These are phyloP conservation scores for Lichtheimia corymbifera DNA, from an alignment of 371 early-diverging fungal genomes.

Conservation along the genomic window DNA sequence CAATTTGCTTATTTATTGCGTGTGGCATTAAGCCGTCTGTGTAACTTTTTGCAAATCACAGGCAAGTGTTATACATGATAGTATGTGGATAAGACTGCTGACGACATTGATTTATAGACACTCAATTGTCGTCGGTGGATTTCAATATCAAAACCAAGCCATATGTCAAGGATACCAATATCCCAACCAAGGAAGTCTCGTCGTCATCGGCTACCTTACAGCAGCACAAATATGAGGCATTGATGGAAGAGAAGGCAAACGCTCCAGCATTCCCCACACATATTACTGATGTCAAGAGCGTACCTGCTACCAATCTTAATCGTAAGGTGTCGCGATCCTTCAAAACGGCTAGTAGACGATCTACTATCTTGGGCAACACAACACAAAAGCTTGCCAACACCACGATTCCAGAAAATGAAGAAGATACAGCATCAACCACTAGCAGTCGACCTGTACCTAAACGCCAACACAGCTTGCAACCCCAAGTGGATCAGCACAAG, in stretches of 20 bases:
- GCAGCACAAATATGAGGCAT: conserved; percentile 3
- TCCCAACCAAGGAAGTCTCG: conserved; percentile 12
- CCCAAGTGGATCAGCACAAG: conserved; percentile 32
- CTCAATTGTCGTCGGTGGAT: conserved; percentile 42
- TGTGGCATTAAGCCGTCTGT: conserved; percentile 84
- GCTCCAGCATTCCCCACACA: conserved; percentile 41
- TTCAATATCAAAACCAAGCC: conserved; percentile 32
- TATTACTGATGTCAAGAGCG: conserved; percentile 60
- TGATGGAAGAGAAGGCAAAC: conserved; percentile 19
- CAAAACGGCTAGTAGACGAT: conserved; percentile 53
- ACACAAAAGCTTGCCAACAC: conserved; percentile 4
- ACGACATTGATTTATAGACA: conserved; percentile 20
- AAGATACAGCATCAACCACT: conserved; percentile 6
- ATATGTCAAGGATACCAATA: conserved; percentile 5
- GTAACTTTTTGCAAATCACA: conserved; percentile 71
- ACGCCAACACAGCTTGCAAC: conserved; percentile 36
- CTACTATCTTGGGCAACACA: conserved; percentile 44
- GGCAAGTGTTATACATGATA: conserved; percentile 35
- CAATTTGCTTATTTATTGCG: conserved; percentile 88
- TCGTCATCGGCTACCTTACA: conserved; percentile 11
- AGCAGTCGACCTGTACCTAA: conserved; percentile 19
- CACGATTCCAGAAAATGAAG: conserved; percentile 11
- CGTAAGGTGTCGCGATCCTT: conserved; percentile 59
- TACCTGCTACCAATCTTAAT: conserved; percentile 63
- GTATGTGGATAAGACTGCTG: not conserved